These are phyloP conservation scores for Candida awuae DNA, from an alignment of 805 yeast species.

Conservation along the genomic window DNA sequence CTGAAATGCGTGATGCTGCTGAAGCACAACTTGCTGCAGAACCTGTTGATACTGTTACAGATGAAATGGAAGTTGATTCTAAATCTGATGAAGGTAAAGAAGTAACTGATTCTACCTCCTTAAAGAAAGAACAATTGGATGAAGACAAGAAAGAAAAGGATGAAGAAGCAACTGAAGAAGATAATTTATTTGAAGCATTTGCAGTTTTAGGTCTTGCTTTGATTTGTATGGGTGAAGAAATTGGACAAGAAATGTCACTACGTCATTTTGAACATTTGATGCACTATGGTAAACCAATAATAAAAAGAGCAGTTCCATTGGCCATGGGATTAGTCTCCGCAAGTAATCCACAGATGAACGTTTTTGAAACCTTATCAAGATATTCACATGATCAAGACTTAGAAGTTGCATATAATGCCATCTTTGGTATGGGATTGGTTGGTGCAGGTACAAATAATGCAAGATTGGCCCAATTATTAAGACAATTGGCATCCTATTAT, in stretches of 20 bases:
- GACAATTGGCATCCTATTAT: constrained; percentile 92
- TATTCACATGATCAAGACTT: constrained; percentile 93
- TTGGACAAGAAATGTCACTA: constrained; percentile 94
- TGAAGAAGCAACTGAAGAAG: constrained; percentile 33
- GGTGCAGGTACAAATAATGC: constrained; percentile 99
- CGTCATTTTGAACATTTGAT: constrained; percentile 96
- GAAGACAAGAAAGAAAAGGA: too few species aligned
- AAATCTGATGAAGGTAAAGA: constrained; percentile 15
- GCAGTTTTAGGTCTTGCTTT: constrained; percentile 92
- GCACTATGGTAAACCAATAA: constrained; percentile 92
- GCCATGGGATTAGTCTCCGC: constrained; percentile 96
- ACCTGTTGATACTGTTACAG: constrained; percentile 41
- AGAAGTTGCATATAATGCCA: constrained; percentile 90
- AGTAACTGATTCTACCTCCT: too few species aligned
- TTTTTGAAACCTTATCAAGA: constrained; percentile 90
- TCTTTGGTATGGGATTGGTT: constrained; percentile 93
- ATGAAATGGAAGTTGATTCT: constrained; percentile 23
- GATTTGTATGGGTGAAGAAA: constrained; percentile 95
- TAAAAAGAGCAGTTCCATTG: constrained; percentile 90
- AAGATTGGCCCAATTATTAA: constrained; percentile 86
- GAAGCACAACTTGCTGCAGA: constrained; percentile 29
- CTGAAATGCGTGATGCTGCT: constrained; percentile 20
- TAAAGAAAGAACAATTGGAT: too few species aligned
- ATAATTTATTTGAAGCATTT: constrained; percentile 65
- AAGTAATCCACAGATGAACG: constrained; percentile 93